Evolutionary conservation across 257 asterid genomes (phyloP).

Genomic region (Eustoma russellianum): DNA sequence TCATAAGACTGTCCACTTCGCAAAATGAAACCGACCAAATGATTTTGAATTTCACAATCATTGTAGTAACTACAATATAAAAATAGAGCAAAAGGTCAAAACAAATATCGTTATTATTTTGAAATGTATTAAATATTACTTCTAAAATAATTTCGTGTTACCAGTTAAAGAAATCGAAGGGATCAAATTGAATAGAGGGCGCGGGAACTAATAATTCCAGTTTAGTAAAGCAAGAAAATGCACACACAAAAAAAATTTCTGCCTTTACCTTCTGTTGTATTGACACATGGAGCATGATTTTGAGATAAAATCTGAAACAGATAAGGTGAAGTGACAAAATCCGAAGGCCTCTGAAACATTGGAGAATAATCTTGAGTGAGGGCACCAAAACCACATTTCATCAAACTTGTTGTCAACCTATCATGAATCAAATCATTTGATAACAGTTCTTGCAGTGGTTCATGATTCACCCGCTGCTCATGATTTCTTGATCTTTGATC

Average conservation of each 20-base stretch:
- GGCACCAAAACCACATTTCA: constrained; percentile 16
- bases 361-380: constrained; percentile 15
- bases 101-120: background rate
- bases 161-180: background rate
- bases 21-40: background rate
- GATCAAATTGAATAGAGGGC: too few species aligned
- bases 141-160: background rate
- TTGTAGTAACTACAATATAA: background rate
- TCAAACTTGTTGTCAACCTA: constrained; percentile 5
- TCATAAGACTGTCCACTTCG: background rate
- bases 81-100: background rate
- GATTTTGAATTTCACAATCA: too few species aligned
- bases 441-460: too few species aligned
- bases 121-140: background rate
- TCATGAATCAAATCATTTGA: constrained; percentile 20
- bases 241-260: background rate
- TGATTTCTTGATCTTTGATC: constrained; percentile 12
- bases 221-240: background rate
- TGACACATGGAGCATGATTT: constrained; percentile 10
- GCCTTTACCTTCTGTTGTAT: constrained; percentile 28
- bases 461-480: background rate
- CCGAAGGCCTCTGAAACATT: constrained; percentile 15
- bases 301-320: constrained; percentile 24
- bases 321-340: constrained; percentile 9
- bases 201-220: too few species aligned